phyloP scores from a whole-genome alignment of 148 eudicot genomes.

The Beta vulgaris region DNA sequence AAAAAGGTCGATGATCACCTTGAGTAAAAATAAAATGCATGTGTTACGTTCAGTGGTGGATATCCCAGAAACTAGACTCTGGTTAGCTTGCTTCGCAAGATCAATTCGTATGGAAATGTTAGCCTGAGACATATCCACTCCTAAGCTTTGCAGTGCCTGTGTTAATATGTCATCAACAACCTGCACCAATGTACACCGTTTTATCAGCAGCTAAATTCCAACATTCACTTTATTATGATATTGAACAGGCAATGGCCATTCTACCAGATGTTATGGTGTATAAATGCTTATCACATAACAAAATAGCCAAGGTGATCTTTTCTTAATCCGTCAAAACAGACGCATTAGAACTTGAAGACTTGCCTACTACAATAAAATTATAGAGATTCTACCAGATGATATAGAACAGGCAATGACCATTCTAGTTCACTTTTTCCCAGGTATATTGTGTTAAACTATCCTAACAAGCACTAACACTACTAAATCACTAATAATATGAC shows the following conservation, averaged over 20 bases:
- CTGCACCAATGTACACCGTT: constrained; percentile 33
- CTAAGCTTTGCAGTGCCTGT: constrained; percentile 68
- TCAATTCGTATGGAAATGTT: constrained; percentile 73
- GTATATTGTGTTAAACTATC: no score
- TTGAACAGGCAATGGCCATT: neutral
- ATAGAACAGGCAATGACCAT: no score
- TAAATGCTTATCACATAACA: neutral
- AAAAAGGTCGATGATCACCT: no score
- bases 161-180: constrained; percentile 66
- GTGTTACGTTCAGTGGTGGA: no score
- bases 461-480: no score
- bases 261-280: neutral
- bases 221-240: neutral
- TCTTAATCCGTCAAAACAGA: neutral
- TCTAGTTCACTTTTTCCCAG: no score
- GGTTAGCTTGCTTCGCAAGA: constrained; percentile 76
- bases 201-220: constrained; percentile 20
- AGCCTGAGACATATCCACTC: constrained; percentile 79
- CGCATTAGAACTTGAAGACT: neutral
- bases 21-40: no score
- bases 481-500: no score
- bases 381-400: no score
- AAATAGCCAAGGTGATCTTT: neutral
- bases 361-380: no score
- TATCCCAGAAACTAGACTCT: constrained; percentile 29